phyloP scores from a whole-genome alignment of 495 filamentous ascomycete species.

The Daldinia vernicosa region DNA sequence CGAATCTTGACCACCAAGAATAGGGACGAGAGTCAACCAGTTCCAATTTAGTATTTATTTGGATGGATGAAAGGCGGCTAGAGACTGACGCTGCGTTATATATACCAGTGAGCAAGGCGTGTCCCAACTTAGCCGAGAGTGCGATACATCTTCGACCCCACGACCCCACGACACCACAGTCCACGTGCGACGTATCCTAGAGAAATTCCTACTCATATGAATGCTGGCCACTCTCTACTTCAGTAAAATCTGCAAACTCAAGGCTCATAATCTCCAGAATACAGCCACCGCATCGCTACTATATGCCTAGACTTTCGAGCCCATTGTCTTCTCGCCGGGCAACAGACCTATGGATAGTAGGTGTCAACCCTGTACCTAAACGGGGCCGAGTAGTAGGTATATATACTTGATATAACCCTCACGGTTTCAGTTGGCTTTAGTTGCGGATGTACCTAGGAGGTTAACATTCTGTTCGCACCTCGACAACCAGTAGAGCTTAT shows the following conservation, averaged over 20 bases:
- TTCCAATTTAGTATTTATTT: neutral
- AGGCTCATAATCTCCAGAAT: neutral
- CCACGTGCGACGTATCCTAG: constrained; percentile 25
- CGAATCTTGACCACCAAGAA: neutral
- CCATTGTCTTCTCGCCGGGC: neutral
- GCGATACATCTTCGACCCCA: constrained; percentile 18
- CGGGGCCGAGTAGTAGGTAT: constrained; percentile 22
- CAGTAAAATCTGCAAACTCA: neutral
- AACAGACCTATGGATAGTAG: too few species aligned
- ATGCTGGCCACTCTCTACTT: constrained; percentile 12
- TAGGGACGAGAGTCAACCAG: neutral
- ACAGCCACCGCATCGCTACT: constrained; percentile 16
- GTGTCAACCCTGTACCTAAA: neutral
- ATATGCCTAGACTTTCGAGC: constrained; percentile 10
- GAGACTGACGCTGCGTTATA: constrained; percentile 11
- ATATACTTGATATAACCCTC: neutral
- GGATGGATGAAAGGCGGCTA: neutral
- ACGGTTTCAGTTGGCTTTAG: neutral
- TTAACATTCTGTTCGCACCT: constrained; percentile 10
- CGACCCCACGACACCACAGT: constrained; percentile 19
- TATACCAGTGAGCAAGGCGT: constrained; percentile 20
- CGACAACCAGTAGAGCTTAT: constrained; percentile 15
- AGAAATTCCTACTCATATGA: constrained; percentile 22
- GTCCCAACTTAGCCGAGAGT: constrained; percentile 26
- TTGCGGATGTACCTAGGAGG: neutral